These are phyloP conservation scores for Berberis vulgaris DNA, from an alignment of 164 flowering plant species.

Conservation along the genomic window DNA sequence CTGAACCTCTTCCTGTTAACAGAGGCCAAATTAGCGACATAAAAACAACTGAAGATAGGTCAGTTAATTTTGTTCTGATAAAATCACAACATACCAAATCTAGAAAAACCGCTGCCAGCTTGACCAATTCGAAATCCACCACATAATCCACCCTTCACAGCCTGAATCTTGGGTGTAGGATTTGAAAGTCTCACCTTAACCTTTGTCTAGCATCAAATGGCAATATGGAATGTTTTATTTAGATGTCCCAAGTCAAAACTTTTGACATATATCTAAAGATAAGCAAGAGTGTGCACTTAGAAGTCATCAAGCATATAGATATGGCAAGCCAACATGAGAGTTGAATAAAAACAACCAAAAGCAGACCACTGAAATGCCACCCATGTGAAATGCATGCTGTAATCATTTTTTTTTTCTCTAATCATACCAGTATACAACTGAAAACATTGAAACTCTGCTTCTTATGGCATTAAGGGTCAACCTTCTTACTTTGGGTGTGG, in stretches of 20 bases:
- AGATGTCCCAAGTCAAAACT: neutral
- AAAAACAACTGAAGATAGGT: neutral
- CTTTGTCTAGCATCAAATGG: constrained; percentile 33
- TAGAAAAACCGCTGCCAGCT: constrained; percentile 23
- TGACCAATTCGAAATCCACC: constrained; percentile 75
- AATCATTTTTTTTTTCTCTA: no score
- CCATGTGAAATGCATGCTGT: no score
- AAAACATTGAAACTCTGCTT: no score
- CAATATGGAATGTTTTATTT: neutral
- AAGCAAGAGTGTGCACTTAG: no score
- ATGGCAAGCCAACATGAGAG: no score
- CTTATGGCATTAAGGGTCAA: no score
- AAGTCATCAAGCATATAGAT: no score
- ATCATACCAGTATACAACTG: no score
- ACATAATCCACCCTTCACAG: constrained; percentile 73
- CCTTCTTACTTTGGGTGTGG: no score
- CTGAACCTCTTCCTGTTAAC: constrained; percentile 48
- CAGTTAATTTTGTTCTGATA: neutral
- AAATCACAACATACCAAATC: constrained; percentile 26
- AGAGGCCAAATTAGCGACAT: neutral
- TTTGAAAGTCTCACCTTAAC: constrained; percentile 69
- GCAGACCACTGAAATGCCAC: no score
- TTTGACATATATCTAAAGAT: no score
- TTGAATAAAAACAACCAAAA: no score
- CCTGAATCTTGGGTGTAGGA: constrained; percentile 76